phyloP scores from a whole-genome alignment of 108 stramenopile species.

The Mediolabrus comicus region DNA sequence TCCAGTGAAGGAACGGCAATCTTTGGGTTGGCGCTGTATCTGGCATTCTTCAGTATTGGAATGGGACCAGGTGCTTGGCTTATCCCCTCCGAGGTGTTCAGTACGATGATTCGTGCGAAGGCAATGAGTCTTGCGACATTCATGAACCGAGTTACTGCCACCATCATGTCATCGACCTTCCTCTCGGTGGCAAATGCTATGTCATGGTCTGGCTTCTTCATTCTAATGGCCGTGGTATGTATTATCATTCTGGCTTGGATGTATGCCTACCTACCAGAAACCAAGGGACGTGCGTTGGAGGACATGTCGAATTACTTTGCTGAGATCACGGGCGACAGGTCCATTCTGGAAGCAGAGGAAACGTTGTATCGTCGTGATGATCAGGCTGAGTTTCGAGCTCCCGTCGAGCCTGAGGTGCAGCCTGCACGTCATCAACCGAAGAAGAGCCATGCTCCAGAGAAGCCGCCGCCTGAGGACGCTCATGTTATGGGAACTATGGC shows the following conservation, averaged over 20 bases:
- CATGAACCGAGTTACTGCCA: constrained; percentile 74
- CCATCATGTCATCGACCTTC: constrained; percentile 62
- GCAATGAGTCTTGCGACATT: constrained; percentile 86
- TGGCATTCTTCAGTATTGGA: constrained; percentile 84
- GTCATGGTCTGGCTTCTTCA: constrained; percentile 73
- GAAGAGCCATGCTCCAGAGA: constrained; percentile 12
- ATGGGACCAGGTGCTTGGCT: constrained; percentile 83
- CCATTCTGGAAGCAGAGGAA: constrained; percentile 71
- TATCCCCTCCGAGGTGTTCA: constrained; percentile 82
- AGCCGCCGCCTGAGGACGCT: constrained; percentile 37
- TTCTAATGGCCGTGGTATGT: constrained; percentile 57
- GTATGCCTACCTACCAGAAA: constrained; percentile 77
- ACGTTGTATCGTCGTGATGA: constrained; percentile 12
- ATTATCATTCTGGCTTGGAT: constrained; percentile 58
- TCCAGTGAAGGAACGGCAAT: constrained; percentile 30
- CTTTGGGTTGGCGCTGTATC: constrained; percentile 58
- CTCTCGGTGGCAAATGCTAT: constrained; percentile 62
- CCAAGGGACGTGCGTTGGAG: constrained; percentile 78
- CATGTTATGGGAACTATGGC: constrained; percentile 48
- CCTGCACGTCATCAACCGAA: constrained; percentile 2
- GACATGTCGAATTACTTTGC: constrained; percentile 90
- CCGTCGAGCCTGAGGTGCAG: background rate
- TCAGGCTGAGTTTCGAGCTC: background rate
- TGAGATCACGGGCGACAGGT: constrained; percentile 73
- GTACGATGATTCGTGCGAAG: constrained; percentile 81